A percentile compares a stretch with the other conserved stretches of the same genome.
phyloP scores from a whole-genome alignment of 1,139 yeast species.

The Hansenula sp. region DNA sequence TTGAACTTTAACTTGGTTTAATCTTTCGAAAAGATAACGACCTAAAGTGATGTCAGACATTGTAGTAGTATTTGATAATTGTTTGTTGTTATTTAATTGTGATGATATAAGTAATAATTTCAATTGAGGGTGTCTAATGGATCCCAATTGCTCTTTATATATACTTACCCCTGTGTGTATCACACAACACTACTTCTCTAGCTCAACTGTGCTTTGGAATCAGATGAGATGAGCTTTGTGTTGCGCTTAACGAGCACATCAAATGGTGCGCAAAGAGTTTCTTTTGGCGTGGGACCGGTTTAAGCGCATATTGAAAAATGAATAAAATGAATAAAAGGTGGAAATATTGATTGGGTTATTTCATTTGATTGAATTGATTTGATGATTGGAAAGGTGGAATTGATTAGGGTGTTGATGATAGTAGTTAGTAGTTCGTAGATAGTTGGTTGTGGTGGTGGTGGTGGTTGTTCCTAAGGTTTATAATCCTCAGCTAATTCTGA shows the following conservation, averaged over 20 bases:
- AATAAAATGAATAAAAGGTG: background rate
- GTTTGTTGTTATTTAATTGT: constrained; percentile 41
- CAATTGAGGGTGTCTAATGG: too few relatives aligned
- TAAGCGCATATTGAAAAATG: constrained; percentile 1
- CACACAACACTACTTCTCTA: too few relatives aligned
- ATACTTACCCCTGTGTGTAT: too few relatives aligned
- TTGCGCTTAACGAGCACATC: too few relatives aligned
- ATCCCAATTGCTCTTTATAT: too few relatives aligned
- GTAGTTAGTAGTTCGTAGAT: too few relatives aligned
- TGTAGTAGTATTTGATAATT: too few relatives aligned
- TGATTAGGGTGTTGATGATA: background rate
- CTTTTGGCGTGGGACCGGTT: constrained; percentile 1
- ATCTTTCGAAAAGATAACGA: constrained; percentile 2
- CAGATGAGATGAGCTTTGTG: constrained; percentile 1
- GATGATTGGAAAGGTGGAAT: background rate
- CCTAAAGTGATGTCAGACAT: constrained; percentile 1
- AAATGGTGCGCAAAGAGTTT: background rate
- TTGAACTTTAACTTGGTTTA: constrained; percentile 37
- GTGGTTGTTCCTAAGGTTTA: background rate
- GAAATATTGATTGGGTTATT: background rate
- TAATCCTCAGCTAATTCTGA: constrained; percentile 1
- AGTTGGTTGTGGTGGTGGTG: too few relatives aligned
- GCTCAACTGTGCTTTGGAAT: too few relatives aligned
- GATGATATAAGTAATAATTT: too few relatives aligned
- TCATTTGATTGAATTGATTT: too few relatives aligned